Evolutionary conservation across 768 basidiomycete species (phyloP).

Genomic region (Auriscalpium microsporum): DNA sequence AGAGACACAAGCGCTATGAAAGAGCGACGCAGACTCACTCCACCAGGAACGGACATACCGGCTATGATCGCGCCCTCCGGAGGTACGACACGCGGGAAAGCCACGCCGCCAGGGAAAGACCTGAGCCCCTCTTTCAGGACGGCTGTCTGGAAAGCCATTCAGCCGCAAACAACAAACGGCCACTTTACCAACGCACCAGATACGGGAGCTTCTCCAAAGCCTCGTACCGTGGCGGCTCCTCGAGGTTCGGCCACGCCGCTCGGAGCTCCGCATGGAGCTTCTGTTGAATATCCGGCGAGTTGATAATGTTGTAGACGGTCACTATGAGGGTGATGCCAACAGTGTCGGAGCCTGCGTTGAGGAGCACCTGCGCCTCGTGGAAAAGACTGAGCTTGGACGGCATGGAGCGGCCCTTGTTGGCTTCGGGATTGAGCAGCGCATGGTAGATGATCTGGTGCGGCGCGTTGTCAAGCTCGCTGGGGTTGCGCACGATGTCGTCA

Average conservation of each 20-base stretch:
- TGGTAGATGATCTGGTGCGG: background rate
- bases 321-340: background rate
- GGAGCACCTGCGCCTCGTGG: background rate
- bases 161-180: background rate
- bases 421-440: background rate
- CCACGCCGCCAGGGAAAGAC: background rate
- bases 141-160: background rate
- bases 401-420: background rate
- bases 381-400: background rate
- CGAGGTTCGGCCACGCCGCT: background rate
- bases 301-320: background rate
- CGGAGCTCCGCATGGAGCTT: background rate
- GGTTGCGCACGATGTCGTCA: background rate
- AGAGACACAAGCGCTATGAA: background rate
- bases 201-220: background rate
- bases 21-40: background rate
- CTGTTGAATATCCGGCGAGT: background rate
- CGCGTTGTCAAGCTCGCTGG: background rate
- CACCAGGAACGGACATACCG: background rate
- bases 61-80: background rate
- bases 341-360: background rate
- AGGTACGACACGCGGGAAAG: background rate
- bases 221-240: background rate
- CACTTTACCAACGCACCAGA: background rate
- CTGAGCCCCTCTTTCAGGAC: conserved; percentile 1